Conservation (phyloP, 805 yeast species). For the Wickerhamiella allomyrinae region DNA sequence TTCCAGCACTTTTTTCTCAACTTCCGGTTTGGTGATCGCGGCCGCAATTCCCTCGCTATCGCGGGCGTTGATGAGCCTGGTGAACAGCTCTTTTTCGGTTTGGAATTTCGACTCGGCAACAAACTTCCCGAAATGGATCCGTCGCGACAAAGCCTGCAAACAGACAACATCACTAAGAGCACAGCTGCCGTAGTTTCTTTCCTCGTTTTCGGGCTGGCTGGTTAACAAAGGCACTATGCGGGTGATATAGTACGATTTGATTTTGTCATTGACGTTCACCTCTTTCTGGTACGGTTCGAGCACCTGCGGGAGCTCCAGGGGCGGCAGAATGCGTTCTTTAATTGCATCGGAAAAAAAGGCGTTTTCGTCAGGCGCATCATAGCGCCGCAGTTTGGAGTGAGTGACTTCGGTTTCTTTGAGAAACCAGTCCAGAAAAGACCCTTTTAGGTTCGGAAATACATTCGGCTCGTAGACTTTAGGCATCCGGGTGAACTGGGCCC, state of each 20-base stretch:
- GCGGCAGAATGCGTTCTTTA: slow-evolving; percentile 62
- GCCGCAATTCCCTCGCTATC: slow-evolving; percentile 63
- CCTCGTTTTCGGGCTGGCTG: slow-evolving; percentile 54
- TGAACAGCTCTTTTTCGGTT: slow-evolving; percentile 48
- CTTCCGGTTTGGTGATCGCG: slow-evolving; percentile 75
- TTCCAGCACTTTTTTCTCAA: slow-evolving; percentile 69
- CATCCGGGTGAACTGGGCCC: slow-evolving; percentile 73
- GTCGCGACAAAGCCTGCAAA: slow-evolving; percentile 73
- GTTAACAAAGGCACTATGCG: slow-evolving; percentile 66
- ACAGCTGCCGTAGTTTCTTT: slow-evolving; percentile 79
- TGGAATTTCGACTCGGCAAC: slow-evolving; percentile 92
- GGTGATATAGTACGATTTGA: slow-evolving; percentile 51
- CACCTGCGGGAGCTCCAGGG: slow-evolving; percentile 61
- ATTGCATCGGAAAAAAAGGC: slow-evolving; percentile 69
- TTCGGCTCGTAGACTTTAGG: slow-evolving; percentile 56
- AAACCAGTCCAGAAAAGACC: slow-evolving; percentile 80
- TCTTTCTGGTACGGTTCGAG: slow-evolving; percentile 63
- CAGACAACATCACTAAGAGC: slow-evolving; percentile 74
- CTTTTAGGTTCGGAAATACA: slow-evolving; percentile 52
- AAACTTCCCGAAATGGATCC: slow-evolving; percentile 94
- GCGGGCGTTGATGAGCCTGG: slow-evolving; percentile 44
- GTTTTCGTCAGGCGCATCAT: slow-evolving; percentile 85
- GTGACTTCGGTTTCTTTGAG: slow-evolving; percentile 57
- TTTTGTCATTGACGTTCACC: slow-evolving; percentile 59
- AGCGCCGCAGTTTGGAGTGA: slow-evolving; percentile 74